Evolutionary conservation across 2,329 filamentous ascomycete species (phyloP).

Genomic region (Scorias spongiosa): DNA sequence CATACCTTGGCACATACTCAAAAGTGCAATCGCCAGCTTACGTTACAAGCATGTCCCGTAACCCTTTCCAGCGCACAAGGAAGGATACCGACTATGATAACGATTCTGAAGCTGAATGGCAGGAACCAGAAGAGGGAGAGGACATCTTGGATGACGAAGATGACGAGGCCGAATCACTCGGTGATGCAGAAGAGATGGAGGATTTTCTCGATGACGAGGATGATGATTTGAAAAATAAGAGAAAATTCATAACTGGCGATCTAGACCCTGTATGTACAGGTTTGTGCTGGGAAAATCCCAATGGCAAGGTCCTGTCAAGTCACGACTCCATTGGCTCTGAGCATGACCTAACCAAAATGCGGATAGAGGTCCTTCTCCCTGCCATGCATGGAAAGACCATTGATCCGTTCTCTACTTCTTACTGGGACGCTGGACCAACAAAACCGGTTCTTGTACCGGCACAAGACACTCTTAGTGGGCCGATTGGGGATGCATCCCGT

Average conservation of each 20-base stretch:
- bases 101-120: slow-evolving; percentile 75
- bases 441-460: slow-evolving; percentile 2
- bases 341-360: slow-evolving; percentile 13
- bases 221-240: slow-evolving; percentile 41
- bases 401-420: slow-evolving; percentile 68
- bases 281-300: slow-evolving; percentile 63
- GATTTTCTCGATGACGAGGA: slow-evolving; percentile 83
- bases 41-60: slow-evolving; percentile 35
- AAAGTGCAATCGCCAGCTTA: slow-evolving; percentile 35
- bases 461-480: background rate
- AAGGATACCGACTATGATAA: slow-evolving; percentile 62
- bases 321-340: background rate
- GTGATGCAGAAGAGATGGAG: slow-evolving; percentile 74
- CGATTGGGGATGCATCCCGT: slow-evolving; percentile 8
- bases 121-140: slow-evolving; percentile 53
- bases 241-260: slow-evolving; percentile 46
- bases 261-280: slow-evolving; percentile 66
- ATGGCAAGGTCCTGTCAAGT: slow-evolving; percentile 24
- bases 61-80: slow-evolving; percentile 40
- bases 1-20: slow-evolving; percentile 61
- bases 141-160: slow-evolving; percentile 50
- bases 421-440: slow-evolving; percentile 45
- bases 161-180: slow-evolving; percentile 53
- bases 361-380: slow-evolving; percentile 16
- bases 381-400: slow-evolving; percentile 39